Conservation (phyloP, 2,329 filamentous ascomycete genomes). For the Periconia digitata region DNA sequence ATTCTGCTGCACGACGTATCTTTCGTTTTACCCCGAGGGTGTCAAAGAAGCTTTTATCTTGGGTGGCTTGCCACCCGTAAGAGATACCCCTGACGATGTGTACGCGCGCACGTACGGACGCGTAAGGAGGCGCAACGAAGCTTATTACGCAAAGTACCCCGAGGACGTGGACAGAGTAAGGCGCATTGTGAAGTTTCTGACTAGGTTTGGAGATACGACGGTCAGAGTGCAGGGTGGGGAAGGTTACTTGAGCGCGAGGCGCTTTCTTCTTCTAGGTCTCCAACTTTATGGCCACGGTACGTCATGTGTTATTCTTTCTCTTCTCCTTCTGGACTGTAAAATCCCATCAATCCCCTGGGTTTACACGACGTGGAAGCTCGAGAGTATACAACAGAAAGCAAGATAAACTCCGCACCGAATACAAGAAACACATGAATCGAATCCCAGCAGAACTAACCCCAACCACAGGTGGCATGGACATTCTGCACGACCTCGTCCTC, state of each 20-base stretch:
- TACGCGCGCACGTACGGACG: constrained; percentile 72
- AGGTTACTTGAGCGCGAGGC: constrained; percentile 64
- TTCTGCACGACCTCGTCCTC: constrained; percentile 61
- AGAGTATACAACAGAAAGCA: too few species aligned
- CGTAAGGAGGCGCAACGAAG: constrained; percentile 70
- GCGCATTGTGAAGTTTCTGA: constrained; percentile 66
- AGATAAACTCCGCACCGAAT: too few species aligned
- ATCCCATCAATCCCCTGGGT: neutral
- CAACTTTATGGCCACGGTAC: constrained; percentile 74
- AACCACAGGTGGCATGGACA: constrained; percentile 29
- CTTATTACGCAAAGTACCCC: constrained; percentile 83
- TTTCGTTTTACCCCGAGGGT: constrained; percentile 76
- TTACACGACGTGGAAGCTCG: too few species aligned
- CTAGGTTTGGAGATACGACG: constrained; percentile 55
- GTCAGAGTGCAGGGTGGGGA: constrained; percentile 73
- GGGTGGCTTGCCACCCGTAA: constrained; percentile 79
- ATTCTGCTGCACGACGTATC: constrained; percentile 80
- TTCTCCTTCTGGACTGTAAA: neutral
- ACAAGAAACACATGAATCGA: too few species aligned
- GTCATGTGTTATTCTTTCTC: constrained; percentile 13
- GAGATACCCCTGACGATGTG: constrained; percentile 70
- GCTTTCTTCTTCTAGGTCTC: constrained; percentile 78
- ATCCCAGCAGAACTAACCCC: too few species aligned
- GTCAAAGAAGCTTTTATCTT: constrained; percentile 80
- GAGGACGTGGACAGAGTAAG: constrained; percentile 73